Evolutionary conservation across 2,329 filamentous ascomycete genomes (phyloP).

Genomic region (Davidsoniella virescens): DNA sequence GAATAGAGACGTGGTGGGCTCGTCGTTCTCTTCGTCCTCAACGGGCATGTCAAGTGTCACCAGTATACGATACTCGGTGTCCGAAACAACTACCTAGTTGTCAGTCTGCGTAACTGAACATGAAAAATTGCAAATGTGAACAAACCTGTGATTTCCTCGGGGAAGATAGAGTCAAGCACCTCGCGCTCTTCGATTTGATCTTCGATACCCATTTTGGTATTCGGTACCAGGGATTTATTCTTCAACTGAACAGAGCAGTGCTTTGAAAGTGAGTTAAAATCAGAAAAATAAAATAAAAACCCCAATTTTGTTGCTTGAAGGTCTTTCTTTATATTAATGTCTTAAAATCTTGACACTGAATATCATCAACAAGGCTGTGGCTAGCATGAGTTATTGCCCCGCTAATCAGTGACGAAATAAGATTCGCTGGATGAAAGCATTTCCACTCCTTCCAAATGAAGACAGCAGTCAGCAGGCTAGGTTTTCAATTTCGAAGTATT

Average conservation of each 20-base stretch:
- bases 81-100: conserved; percentile 55
- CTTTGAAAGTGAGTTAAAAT: conserved; percentile 13
- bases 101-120: not conserved
- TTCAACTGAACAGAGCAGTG: too few species aligned
- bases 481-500: too few species aligned
- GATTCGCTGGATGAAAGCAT: too few species aligned
- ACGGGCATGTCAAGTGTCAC: conserved; percentile 66
- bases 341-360: not conserved
- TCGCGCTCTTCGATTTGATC: conserved; percentile 93
- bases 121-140: not conserved
- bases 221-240: too few species aligned
- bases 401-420: too few species aligned
- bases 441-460: too few species aligned
- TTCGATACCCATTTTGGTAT: conserved; percentile 46
- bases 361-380: not conserved
- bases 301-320: not conserved
- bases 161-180: conserved; percentile 95
- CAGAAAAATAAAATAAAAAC: not conserved
- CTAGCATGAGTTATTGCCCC: not conserved
- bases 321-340: not conserved
- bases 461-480: too few species aligned
- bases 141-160: conserved; percentile 85
- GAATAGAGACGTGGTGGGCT: conserved; percentile 51
- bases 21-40: conserved; percentile 43
- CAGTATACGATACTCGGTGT: conserved; percentile 73